These are phyloP conservation scores for Xylaria digitata DNA, from an alignment of 2,329 filamentous ascomycete species.

Conservation along the genomic window DNA sequence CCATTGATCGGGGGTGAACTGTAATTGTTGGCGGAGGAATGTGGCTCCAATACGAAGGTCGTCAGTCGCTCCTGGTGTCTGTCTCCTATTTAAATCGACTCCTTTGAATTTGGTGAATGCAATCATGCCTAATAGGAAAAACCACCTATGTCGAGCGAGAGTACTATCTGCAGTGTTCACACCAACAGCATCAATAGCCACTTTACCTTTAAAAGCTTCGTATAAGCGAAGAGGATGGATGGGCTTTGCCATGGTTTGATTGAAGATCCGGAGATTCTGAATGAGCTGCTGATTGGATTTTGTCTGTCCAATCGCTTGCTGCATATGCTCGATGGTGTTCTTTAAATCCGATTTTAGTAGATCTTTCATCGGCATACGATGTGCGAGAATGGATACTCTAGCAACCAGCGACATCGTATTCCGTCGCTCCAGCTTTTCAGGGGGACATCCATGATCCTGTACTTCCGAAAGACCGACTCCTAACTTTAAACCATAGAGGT, in stretches of 20 bases:
- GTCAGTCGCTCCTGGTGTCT: slow-evolving; percentile 82
- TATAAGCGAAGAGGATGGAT: slow-evolving; percentile 86
- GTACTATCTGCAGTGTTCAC: slow-evolving; percentile 76
- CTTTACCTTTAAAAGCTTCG: slow-evolving; percentile 80
- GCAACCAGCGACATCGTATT: slow-evolving; percentile 86
- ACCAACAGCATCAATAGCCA: slow-evolving; percentile 77
- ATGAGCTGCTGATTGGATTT: slow-evolving; percentile 83
- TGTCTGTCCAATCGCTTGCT: slow-evolving; percentile 82
- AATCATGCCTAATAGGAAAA: slow-evolving; percentile 89
- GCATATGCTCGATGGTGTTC: slow-evolving; percentile 90
- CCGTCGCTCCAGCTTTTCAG: slow-evolving; percentile 81
- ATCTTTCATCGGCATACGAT: slow-evolving; percentile 88
- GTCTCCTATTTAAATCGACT: slow-evolving; percentile 76
- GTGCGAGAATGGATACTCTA: slow-evolving; percentile 82
- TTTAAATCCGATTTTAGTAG: slow-evolving; percentile 91
- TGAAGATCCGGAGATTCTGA: slow-evolving; percentile 88
- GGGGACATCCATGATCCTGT: slow-evolving; percentile 81
- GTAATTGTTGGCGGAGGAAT: slow-evolving; percentile 83
- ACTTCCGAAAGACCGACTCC: slow-evolving; percentile 73
- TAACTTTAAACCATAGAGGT: slow-evolving; percentile 84
- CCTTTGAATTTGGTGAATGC: slow-evolving; percentile 84
- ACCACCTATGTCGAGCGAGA: slow-evolving; percentile 87
- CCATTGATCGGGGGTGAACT: slow-evolving; percentile 85
- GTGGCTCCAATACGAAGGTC: slow-evolving; percentile 84
- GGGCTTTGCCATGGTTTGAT: slow-evolving; percentile 82